These are phyloP conservation scores for Sporothrix luriei DNA, from an alignment of 2,329 filamentous ascomycete species.

Conservation along the genomic window DNA sequence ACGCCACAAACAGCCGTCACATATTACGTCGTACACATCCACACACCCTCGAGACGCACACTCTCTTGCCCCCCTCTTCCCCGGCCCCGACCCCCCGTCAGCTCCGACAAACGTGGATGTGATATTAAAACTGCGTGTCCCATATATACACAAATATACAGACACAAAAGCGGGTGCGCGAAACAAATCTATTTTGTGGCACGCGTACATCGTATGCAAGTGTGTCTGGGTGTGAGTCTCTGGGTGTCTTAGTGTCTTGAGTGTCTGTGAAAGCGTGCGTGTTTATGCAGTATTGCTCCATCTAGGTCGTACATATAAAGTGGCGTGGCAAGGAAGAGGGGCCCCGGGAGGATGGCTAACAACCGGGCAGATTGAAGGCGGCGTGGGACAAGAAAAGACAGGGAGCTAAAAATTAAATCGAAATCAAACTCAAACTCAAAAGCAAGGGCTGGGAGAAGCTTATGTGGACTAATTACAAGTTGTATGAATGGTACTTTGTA, in stretches of 20 bases:
- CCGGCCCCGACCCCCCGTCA: conserved; percentile 19
- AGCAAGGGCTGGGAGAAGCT: background rate
- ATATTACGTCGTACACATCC: background rate
- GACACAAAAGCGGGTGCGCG: background rate
- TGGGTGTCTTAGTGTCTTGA: no score
- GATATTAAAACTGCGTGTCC: conserved; percentile 11
- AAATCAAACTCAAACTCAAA: background rate
- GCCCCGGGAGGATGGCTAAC: background rate
- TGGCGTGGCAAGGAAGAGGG: conserved; percentile 19
- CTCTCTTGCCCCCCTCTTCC: background rate
- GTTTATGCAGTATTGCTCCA: conserved; percentile 9
- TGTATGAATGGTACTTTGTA: background rate
- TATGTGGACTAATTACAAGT: conserved; percentile 1
- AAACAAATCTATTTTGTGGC: conserved; percentile 17
- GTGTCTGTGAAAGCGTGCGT: background rate
- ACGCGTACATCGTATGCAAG: background rate
- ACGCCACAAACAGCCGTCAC: background rate
- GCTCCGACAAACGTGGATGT: conserved; percentile 22
- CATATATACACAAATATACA: background rate
- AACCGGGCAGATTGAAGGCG: conserved; percentile 15
- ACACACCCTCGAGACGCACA: background rate
- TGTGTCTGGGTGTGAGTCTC: background rate
- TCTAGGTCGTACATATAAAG: conserved; percentile 14
- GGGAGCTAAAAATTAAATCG: background rate
- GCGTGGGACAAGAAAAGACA: background rate